Conservation (phyloP, 208 protist genomes). For the Endotrypanum monterogeii region DNA sequence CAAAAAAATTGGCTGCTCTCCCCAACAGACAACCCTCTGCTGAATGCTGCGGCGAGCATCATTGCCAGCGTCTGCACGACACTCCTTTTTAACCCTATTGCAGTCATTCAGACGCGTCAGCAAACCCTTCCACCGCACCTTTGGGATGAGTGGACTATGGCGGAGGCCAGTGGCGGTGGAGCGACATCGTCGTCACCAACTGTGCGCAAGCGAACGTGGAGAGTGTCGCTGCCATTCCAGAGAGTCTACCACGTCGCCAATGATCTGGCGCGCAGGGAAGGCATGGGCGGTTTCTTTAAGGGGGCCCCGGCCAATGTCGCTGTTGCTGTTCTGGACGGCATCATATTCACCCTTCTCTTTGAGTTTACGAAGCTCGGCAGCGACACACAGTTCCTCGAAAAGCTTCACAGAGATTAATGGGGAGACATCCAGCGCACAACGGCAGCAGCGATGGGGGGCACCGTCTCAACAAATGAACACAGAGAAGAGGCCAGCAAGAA, state of each 20-base stretch:
- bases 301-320: conserved; percentile 70
- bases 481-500: too few relatives aligned
- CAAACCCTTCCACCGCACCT: conserved; percentile 59
- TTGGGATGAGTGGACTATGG: conserved; percentile 8
- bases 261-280: conserved; percentile 66
- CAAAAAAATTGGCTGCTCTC: conserved; percentile 73
- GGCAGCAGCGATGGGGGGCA: neutral
- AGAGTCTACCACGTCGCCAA: conserved; percentile 35
- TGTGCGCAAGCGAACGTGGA: conserved; percentile 12
- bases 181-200: neutral
- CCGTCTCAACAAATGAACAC: too few relatives aligned
- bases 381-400: conserved; percentile 65
- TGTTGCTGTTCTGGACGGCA: conserved; percentile 75
- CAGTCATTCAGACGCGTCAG: conserved; percentile 80
- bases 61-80: conserved; percentile 71
- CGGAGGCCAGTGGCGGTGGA: neutral
- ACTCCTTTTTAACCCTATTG: conserved; percentile 78
- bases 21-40: conserved; percentile 74
- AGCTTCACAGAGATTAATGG: conserved; percentile 14
- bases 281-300: conserved; percentile 78
- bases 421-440: neutral
- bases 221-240: conserved; percentile 29
- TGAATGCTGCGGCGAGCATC: conserved; percentile 71
- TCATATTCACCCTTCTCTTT: conserved; percentile 82
- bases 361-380: conserved; percentile 89